Evolutionary conservation across 108 stramenopile species (phyloP), one percentile per base, ranked within the genome.

Genomic region (Conticribra weissflogii): DNA sequence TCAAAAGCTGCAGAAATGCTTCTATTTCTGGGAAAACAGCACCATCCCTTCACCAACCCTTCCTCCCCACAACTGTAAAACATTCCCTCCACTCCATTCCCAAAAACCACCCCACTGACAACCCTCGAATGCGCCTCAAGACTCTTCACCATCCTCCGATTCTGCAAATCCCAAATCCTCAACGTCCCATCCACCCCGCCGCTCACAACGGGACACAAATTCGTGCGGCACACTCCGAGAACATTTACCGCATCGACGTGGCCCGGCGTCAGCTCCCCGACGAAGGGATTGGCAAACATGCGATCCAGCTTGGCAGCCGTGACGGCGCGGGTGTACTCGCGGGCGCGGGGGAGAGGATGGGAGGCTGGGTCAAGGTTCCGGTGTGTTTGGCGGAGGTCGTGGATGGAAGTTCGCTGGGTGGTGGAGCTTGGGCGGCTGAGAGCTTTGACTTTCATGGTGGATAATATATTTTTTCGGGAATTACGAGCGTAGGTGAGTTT

Each of bases 51-150:
- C 67, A 49, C 44, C 54, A 52, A 54, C 44, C 93, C 92, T 68
- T 99, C 98, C 65, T 96, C 93, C 41, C 95, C 87, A 70, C 96
- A 97, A 17, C 88, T 88, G 50, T 95, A 92, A 78, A 99, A 98
- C 44, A 81, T 57, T 7, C 83, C 78, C 46, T 89, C 91, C n/a
- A 74, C 69, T 46, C 88, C 86, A 41, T 74, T 54, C 22, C 81
- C 84, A 81, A 96, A 87, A 19, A 78, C 83, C 31, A 92, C 2
- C 17, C 94, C 96, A 45, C 76, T 85, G 9, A 95, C 85, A 17
- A 68, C 70, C 30, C 88, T 63, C 5, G 72, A 51, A 79, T 97
- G 96, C 5, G 83, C 96, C 44, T 79, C 73, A 46, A 91, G 69
- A 27, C 55, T 66, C 73, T 95, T 87, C 21, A 98, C 94, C 56